A percentile compares a stretch with the other conserved stretches of the same genome.
phyloP scores from a whole-genome alignment of 805 yeast species.

The Candida orba region DNA sequence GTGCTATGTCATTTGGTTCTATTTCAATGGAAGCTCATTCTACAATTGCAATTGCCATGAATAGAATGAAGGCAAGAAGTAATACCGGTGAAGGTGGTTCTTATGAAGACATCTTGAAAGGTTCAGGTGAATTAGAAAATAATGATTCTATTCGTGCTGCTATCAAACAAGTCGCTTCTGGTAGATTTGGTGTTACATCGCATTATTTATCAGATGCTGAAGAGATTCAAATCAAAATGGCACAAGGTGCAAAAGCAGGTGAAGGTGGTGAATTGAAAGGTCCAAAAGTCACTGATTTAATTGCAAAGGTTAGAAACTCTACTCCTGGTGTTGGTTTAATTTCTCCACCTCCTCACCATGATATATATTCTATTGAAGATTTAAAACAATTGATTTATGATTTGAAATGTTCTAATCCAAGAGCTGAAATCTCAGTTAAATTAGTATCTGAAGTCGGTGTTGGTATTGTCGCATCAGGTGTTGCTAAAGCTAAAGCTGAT shows the following conservation, averaged over 20 bases:
- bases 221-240: slow-evolving; percentile 96
- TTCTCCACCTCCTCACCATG: slow-evolving; percentile 98
- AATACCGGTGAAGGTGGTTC: slow-evolving; percentile 98
- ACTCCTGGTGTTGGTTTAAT: slow-evolving; percentile 95
- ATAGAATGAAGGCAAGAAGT: slow-evolving; percentile 93
- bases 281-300: slow-evolving; percentile 69
- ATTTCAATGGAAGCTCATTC: slow-evolving; percentile 98
- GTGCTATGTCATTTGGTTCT: slow-evolving; percentile 99
- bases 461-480: slow-evolving; percentile 98
- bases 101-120: slow-evolving; percentile 71
- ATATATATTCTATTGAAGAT: slow-evolving; percentile 96
- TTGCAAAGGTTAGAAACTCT: slow-evolving; percentile 94
- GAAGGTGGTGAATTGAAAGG: slow-evolving; percentile 86
- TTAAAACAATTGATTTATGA: slow-evolving; percentile 94
- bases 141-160: slow-evolving; percentile 99
- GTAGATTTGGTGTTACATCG: slow-evolving; percentile 96
- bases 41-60: slow-evolving; percentile 97
- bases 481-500: slow-evolving; percentile 97
- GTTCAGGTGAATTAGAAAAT: slow-evolving; percentile 69
- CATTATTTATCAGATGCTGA: slow-evolving; percentile 93
- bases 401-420: slow-evolving; percentile 92
- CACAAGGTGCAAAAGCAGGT: slow-evolving; percentile 99
- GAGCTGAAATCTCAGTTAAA: slow-evolving; percentile 94
- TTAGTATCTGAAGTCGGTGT: slow-evolving; percentile 98
- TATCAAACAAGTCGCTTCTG: slow-evolving; percentile 95